Evolutionary conservation across 768 basidiomycete species (phyloP).

Genomic region (Russula vinacea): DNA sequence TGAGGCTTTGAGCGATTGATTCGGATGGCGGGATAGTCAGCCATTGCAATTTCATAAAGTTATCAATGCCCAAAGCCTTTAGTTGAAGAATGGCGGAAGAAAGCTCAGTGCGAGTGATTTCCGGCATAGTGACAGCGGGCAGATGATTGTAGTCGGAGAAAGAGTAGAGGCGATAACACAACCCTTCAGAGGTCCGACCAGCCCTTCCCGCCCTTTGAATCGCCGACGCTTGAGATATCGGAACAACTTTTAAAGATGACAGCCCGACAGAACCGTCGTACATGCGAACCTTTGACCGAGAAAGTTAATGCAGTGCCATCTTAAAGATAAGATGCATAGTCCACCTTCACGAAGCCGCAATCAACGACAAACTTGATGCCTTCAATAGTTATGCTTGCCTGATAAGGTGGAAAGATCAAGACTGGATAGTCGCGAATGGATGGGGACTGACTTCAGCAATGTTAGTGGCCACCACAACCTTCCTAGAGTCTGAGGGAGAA

Average conservation of each 20-base stretch:
- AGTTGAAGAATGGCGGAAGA: constrained; percentile 89
- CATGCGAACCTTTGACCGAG: constrained; percentile 64
- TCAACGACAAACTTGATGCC: constrained; percentile 94
- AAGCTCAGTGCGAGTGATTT: constrained; percentile 88
- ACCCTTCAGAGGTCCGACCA: constrained; percentile 86
- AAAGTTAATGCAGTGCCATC: background rate
- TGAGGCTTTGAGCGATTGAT: constrained; percentile 79
- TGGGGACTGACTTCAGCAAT: constrained; percentile 73
- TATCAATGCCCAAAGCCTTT: constrained; percentile 92
- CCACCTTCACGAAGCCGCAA: constrained; percentile 91
- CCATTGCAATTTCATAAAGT: constrained; percentile 96
- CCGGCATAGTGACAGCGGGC: constrained; percentile 72
- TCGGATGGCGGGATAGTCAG: constrained; percentile 84
- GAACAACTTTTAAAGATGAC: constrained; percentile 78
- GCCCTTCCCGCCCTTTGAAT: constrained; percentile 93
- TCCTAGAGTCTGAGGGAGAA: constrained; percentile 70
- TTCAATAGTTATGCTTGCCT: constrained; percentile 97
- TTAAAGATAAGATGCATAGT: background rate
- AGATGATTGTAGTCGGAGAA: constrained; percentile 57
- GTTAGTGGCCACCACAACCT: constrained; percentile 91
- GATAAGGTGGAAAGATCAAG: constrained; percentile 2
- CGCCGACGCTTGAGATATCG: constrained; percentile 84
- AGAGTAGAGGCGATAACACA: constrained; percentile 91
- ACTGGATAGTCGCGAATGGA: background rate
- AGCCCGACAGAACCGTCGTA: constrained; percentile 86